Percentiles rank a stretch among this genome's conserved stretches.
Evolutionary conservation across 1,284 basidiomycete species (phyloP).

Genomic region (Ustilago shanxiensis): DNA sequence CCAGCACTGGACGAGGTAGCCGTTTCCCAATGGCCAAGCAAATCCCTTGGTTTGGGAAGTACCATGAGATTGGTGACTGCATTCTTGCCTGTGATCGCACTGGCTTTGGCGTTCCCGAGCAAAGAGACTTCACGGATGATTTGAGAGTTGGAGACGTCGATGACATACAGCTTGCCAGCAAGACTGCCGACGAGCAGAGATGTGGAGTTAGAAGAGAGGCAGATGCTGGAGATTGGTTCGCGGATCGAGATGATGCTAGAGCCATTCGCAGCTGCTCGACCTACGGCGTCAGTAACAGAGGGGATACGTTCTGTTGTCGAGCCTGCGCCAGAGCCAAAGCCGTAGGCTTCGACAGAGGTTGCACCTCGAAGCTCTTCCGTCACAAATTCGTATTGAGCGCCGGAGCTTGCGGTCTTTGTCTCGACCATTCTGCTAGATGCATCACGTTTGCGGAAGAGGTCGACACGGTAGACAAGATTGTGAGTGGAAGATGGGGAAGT

Average conservation of each 20-base stretch:
- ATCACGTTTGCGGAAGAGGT: constrained; percentile 76
- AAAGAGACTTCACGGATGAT: constrained; percentile 79
- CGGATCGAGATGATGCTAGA: constrained; percentile 42
- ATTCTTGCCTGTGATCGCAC: constrained; percentile 46
- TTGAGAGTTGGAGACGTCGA: constrained; percentile 91
- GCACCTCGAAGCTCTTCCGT: constrained; percentile 36
- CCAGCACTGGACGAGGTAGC: constrained; percentile 12
- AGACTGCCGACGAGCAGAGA: constrained; percentile 72
- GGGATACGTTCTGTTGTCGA: constrained; percentile 30
- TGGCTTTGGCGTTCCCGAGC: constrained; percentile 41
- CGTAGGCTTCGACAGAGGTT: constrained; percentile 29
- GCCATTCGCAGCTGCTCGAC: constrained; percentile 21
- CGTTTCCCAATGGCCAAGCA: constrained; percentile 47
- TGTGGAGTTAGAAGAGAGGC: constrained; percentile 81
- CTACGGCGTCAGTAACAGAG: constrained; percentile 12
- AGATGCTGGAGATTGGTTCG: constrained; percentile 76
- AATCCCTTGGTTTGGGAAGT: constrained; percentile 49
- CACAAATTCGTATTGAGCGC: constrained; percentile 38
- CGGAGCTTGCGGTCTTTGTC: constrained; percentile 18
- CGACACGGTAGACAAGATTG: constrained; percentile 81
- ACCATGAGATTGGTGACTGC: constrained; percentile 55
- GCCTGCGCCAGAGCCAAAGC: constrained; percentile 29
- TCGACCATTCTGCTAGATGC: constrained; percentile 37
- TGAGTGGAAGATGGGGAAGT: constrained; percentile 70
- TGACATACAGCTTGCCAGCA: constrained; percentile 79